phyloP scores from a whole-genome alignment of 768 basidiomycete genomes.

The Candolleomyces eurysporus region DNA sequence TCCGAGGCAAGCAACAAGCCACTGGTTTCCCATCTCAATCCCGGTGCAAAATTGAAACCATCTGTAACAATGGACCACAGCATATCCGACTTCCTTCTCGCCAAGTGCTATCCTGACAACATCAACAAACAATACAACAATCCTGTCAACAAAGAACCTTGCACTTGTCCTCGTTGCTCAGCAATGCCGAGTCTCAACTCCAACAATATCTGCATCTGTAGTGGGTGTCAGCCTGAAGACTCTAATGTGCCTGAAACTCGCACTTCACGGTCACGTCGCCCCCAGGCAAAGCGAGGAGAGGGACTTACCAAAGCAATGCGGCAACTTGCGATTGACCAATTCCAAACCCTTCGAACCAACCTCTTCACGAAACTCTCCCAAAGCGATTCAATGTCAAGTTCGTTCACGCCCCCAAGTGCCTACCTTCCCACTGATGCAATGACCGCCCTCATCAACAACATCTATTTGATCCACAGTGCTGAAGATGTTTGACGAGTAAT shows the following conservation, averaged over 20 bases:
- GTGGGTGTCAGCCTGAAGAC: background rate
- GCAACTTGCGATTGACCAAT: background rate
- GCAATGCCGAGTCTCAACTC: background rate
- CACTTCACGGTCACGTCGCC: too few relatives aligned
- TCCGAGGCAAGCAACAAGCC: too few relatives aligned
- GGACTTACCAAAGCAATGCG: conserved; percentile 7
- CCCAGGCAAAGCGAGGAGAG: background rate
- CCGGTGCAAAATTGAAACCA: background rate
- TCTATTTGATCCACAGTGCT: background rate
- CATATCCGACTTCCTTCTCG: conserved; percentile 9
- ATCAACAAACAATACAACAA: conserved; percentile 11
- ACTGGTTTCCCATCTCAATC: too few relatives aligned
- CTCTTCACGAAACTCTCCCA: background rate
- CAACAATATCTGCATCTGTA: conserved; percentile 2
- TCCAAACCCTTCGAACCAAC: background rate
- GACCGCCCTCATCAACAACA: conserved; percentile 1
- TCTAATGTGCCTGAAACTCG: too few relatives aligned
- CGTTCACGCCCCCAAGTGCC: background rate
- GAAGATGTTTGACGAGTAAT: too few relatives aligned
- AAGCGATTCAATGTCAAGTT: background rate
- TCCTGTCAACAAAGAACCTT: conserved; percentile 3
- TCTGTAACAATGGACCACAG: conserved; percentile 8
- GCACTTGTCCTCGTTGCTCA: conserved; percentile 4
- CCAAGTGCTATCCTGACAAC: conserved; percentile 5
- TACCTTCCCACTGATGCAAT: conserved; percentile 6